phyloP scores from a whole-genome alignment of 352 stramenopile genomes.

The Pythium rishiriense region DNA sequence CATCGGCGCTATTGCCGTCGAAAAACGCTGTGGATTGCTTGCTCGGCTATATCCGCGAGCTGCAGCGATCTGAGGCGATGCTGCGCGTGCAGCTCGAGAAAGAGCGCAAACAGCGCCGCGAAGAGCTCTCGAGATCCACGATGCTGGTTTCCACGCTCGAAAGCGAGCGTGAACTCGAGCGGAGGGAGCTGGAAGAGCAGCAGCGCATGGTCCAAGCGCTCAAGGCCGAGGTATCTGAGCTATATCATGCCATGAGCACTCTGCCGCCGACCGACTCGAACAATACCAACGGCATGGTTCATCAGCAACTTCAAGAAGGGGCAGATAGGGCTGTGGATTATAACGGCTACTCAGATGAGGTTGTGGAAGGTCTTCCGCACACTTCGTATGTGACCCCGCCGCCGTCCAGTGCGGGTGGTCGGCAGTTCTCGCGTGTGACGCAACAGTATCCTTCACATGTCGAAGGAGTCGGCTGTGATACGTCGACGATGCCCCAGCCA shows the following conservation, averaged over 20 bases:
- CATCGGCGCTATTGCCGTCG: conserved; percentile 59
- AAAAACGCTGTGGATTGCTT: conserved; percentile 61
- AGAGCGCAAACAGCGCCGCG: conserved; percentile 49
- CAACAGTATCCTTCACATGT: background rate
- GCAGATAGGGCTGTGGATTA: background rate
- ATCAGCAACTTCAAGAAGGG: background rate
- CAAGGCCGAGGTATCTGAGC: conserved; percentile 28
- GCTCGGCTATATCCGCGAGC: conserved; percentile 75
- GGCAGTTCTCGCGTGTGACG: background rate
- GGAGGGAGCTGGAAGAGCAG: conserved; percentile 23
- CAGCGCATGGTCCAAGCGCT: conserved; percentile 37
- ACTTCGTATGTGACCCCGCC: conserved; percentile 15
- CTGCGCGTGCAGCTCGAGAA: conserved; percentile 61
- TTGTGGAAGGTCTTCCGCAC: background rate
- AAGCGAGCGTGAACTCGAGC: conserved; percentile 25
- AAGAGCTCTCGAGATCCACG: conserved; percentile 48
- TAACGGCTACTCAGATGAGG: background rate
- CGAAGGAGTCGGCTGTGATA: background rate
- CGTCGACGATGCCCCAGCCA: background rate
- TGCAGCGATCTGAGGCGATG: conserved; percentile 65
- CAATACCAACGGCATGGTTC: background rate
- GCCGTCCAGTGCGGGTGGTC: background rate
- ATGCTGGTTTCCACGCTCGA: conserved; percentile 41
- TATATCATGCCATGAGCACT: conserved; percentile 4
- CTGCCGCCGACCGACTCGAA: background rate